Conservation (phyloP, 345 rosid species). For the Cochlearia excelsa region DNA sequence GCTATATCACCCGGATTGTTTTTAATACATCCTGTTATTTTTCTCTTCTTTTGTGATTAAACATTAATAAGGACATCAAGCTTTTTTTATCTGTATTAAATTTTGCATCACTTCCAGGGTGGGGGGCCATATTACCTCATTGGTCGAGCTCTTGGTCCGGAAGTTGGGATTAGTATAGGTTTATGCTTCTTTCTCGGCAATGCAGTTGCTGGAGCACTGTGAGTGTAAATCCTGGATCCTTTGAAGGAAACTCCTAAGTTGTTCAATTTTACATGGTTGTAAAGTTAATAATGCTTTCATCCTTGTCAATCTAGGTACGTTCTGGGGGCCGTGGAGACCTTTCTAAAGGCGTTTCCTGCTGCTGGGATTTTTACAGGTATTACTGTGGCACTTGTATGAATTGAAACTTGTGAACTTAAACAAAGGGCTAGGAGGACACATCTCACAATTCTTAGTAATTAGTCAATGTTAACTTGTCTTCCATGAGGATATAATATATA, state of each 20-base stretch:
- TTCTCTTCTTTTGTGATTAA: conserved; percentile 12
- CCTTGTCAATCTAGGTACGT: conserved; percentile 59
- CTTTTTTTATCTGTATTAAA: neutral
- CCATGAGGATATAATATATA: conserved; percentile 10
- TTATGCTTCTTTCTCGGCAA: conserved; percentile 98
- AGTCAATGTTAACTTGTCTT: conserved; percentile 10
- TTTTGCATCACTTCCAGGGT: conserved; percentile 39
- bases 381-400: conserved; percentile 26
- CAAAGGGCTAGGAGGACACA: conserved; percentile 8
- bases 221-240: conserved; percentile 47
- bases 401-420: conserved; percentile 17
- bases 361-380: conserved; percentile 95
- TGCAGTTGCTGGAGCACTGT: conserved; percentile 99
- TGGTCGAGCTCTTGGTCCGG: conserved; percentile 99
- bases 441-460: conserved; percentile 13
- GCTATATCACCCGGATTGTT: conserved; percentile 1
- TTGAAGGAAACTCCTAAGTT: conserved; percentile 18
- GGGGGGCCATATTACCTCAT: conserved; percentile 99
- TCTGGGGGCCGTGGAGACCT: conserved; percentile 99
- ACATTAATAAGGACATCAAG: conserved; percentile 14
- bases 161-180: conserved; percentile 99
- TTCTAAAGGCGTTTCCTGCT: conserved; percentile 90
- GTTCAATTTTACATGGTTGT: conserved; percentile 21
- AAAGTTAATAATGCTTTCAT: conserved; percentile 19
- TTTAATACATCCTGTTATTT: conserved; percentile 9